Percentiles rank a stretch among this genome's conserved stretches.
Conservation (phyloP, 129 eudicot species). For the Kitagawia praeruptora region DNA sequence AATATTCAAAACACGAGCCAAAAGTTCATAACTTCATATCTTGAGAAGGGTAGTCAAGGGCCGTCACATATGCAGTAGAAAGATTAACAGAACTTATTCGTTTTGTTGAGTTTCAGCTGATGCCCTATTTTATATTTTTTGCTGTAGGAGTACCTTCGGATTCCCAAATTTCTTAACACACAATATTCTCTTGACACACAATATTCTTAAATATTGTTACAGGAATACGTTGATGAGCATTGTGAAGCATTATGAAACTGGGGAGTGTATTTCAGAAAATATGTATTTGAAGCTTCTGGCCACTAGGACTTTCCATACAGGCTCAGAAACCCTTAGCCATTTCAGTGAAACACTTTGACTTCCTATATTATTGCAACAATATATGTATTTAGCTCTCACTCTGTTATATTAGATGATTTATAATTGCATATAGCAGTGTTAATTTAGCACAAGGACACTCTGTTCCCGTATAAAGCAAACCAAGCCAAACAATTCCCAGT, state of each 20-base stretch:
- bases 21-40: not conserved
- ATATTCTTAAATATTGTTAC: too few species aligned
- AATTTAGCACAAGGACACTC: too few species aligned
- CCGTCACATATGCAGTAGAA: not conserved
- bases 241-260: conserved; percentile 91
- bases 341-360: conserved; percentile 20
- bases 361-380: not conserved
- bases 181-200: too few species aligned
- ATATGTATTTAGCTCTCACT: too few species aligned
- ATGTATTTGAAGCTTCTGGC: conserved; percentile 85
- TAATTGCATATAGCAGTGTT: too few species aligned
- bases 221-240: conserved; percentile 96
- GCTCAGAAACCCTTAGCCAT: conserved; percentile 82
- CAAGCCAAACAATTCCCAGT: too few species aligned
- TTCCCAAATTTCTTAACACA: too few species aligned
- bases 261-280: conserved; percentile 73
- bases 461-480: too few species aligned
- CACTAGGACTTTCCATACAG: conserved; percentile 89
- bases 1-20: not conserved
- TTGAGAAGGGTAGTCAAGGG: not conserved
- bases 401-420: too few species aligned
- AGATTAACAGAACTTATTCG: not conserved
- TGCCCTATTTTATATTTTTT: not conserved
- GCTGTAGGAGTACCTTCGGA: not conserved
- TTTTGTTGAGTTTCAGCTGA: not conserved